Base-by-base conservation (phyloP, 2,329 filamentous ascomycete species). In the Periconia sp. region DNA sequence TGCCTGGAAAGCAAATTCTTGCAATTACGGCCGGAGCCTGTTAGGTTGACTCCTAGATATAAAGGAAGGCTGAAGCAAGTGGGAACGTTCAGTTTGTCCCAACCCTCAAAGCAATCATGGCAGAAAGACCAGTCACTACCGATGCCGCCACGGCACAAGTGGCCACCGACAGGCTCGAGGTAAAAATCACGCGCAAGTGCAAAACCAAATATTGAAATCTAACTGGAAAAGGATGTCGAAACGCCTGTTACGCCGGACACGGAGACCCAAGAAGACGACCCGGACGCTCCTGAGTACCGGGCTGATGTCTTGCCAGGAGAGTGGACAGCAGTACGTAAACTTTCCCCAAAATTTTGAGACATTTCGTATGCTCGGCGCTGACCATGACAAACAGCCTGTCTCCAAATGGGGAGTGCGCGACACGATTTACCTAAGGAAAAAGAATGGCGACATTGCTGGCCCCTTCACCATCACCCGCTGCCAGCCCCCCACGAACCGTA, bases 371-470 rank as follows among this genome's bases (percentile, higher is more conserved):
- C 47, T 3, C 33, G n/a, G 48, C 41, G 42, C 42, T 44, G 19
- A 44, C 27, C 3, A 20, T 23, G 27, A 44, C 1, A 20, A 30
- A 19, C 31, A 55, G 53, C 48, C 53, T 6, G 48, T 40, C 18
- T 45, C 53, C 13, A 35, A 23, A 15, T 55, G 53, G 53, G 51
- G 31, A 23, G 11, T 27, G 9, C 14, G 20, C 48, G 53, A 55
- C 14, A 27, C 14, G 40, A 27, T 55, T 11, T 52, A 41, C 23
- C 31, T 56, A 18, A 51, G 48, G 30, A 27, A 47, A 14, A 54
- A 45, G 18, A 43, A 54, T 31, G 51, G 50, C 27, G 13, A 19
- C 5, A 45, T 42, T 19, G 37, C 42, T 37, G 51, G 54, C 30
- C 54, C 54, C 13, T 53, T 50, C 37, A 37, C 23, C n/a, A 45